Conservation (phyloP, 768 basidiomycete genomes). For the Sporobolomyces phaffii region DNA sequence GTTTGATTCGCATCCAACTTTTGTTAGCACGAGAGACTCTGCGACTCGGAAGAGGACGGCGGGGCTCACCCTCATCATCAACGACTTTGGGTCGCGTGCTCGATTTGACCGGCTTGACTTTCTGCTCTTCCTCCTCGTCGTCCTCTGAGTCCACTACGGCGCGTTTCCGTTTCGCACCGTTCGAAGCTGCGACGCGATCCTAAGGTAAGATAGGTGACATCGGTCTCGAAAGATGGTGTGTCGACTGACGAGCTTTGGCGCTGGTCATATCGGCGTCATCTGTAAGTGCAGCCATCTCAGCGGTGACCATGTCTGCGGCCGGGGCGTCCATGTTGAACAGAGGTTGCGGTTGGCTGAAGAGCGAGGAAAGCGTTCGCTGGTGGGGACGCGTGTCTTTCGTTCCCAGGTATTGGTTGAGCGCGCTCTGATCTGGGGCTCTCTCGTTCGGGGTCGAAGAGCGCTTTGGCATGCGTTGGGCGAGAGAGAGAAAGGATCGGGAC, state of each 20-base stretch:
- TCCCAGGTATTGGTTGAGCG: constrained; percentile 13
- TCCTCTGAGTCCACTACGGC: background rate
- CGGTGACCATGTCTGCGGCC: background rate
- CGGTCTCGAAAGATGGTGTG: background rate
- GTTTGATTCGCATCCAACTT: background rate
- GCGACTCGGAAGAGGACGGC: background rate
- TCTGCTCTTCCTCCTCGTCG: background rate
- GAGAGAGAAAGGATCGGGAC: no score
- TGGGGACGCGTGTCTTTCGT: constrained; percentile 20
- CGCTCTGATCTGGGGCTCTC: constrained; percentile 8
- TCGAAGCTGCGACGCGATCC: background rate
- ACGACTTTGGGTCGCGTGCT: background rate
- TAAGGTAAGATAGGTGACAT: background rate
- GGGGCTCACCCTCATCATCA: constrained; percentile 9
- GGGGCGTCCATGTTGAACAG: background rate
- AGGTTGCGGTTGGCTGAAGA: background rate
- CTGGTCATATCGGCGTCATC: no score
- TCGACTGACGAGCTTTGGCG: no score
- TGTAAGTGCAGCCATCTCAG: background rate
- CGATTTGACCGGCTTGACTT: background rate
- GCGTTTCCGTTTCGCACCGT: constrained; percentile 4
- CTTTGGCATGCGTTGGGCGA: constrained; percentile 13
- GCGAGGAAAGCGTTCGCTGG: background rate
- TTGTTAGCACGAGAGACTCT: no score
- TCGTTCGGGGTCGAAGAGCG: background rate